Conservation (phyloP, 805 yeast genomes). For the Kuraishia cidri region DNA sequence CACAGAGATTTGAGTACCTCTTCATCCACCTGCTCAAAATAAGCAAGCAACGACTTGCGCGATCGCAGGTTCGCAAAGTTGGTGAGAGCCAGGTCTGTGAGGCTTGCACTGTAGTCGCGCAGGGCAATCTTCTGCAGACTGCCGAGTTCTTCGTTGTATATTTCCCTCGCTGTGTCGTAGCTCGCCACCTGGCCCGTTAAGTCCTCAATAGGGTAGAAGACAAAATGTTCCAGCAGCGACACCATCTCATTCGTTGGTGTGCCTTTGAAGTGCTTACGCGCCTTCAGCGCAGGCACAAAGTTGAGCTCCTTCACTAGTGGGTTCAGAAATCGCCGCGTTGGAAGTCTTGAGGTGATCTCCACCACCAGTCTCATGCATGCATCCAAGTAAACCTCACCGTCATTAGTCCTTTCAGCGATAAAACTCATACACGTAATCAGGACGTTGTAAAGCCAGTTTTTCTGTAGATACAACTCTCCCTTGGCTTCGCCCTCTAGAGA, state of each 20-base stretch:
- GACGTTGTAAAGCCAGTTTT: conserved; percentile 17
- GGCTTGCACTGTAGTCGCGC: no score
- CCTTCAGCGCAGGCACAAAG: conserved; percentile 10
- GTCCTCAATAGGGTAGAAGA: conserved; percentile 32
- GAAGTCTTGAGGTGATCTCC: conserved; percentile 25
- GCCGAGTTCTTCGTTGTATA: not conserved
- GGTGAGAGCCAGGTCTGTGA: no score
- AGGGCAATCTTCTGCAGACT: not conserved
- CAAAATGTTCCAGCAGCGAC: conserved; percentile 12
- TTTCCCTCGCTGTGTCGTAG: not conserved
- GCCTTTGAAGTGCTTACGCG: conserved; percentile 1
- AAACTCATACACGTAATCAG: conserved; percentile 8
- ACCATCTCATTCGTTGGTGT: conserved; percentile 2
- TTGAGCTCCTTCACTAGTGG: conserved; percentile 18
- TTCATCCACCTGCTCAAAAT: not conserved
- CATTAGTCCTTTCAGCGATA: not conserved
- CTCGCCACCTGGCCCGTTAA: conserved; percentile 19
- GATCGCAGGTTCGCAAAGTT: no score
- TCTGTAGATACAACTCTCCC: conserved; percentile 9
- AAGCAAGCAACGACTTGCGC: no score
- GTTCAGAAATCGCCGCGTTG: conserved; percentile 27
- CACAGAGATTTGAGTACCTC: not conserved
- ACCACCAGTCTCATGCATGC: conserved; percentile 15
- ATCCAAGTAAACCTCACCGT: conserved; percentile 3
- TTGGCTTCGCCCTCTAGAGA: conserved; percentile 9